phyloP scores from a whole-genome alignment of 495 filamentous ascomycete species.

The Neurospora tetrasperma region DNA sequence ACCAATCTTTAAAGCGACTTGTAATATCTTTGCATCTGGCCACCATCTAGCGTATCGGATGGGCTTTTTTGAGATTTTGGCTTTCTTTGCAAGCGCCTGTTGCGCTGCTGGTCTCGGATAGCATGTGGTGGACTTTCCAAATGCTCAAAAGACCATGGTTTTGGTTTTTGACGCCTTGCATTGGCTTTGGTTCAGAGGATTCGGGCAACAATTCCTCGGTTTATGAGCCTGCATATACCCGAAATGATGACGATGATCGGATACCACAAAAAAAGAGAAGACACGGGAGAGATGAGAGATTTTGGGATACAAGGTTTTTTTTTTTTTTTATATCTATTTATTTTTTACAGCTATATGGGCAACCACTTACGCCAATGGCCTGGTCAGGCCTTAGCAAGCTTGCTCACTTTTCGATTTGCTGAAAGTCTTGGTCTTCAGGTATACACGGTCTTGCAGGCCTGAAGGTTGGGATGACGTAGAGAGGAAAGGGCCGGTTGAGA shows the following conservation, averaged over 20 bases:
- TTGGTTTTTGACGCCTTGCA: neutral
- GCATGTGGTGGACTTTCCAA: neutral
- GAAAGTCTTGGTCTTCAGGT: neutral
- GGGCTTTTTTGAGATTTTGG: neutral
- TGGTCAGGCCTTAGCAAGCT: constrained; percentile 6
- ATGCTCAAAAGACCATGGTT: neutral
- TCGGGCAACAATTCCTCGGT: neutral
- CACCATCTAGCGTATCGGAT: neutral
- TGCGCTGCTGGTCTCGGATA: neutral
- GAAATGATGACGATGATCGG: constrained; percentile 20
- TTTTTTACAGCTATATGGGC: constrained; percentile 25
- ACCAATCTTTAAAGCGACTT: neutral
- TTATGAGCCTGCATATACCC: constrained; percentile 5
- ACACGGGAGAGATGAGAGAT: constrained; percentile 17
- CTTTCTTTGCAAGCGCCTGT: neutral
- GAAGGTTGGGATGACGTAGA: neutral
- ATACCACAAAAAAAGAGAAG: constrained; percentile 12
- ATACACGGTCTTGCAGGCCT: neutral
- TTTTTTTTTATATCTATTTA: neutral
- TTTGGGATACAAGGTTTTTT: constrained; percentile 17
- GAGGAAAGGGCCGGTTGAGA: neutral
- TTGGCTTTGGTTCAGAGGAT: constrained; percentile 1
- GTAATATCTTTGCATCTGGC: neutral
- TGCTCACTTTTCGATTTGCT: neutral
- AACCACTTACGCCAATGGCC: constrained; percentile 22